These are phyloP conservation scores for Saccharomycopsis phalli DNA, from an alignment of 1,139 yeast species.

Conservation along the genomic window DNA sequence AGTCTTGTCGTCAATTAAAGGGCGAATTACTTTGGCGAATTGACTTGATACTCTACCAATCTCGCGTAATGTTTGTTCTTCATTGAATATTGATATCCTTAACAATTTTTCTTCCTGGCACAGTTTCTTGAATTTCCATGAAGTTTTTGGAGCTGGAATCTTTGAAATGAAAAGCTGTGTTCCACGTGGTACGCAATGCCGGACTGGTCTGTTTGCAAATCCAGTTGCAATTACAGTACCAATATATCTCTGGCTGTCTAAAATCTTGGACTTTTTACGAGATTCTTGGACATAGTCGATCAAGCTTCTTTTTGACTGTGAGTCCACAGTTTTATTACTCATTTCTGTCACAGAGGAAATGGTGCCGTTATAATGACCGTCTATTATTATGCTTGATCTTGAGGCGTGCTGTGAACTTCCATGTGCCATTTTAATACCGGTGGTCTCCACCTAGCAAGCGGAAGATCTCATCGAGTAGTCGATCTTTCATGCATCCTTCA, in stretches of 20 bases:
- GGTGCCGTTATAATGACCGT: too few species aligned
- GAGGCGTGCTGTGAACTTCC: too few species aligned
- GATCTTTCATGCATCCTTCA: too few species aligned
- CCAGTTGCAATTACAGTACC: not conserved
- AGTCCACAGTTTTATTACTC: too few species aligned
- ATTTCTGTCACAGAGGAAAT: too few species aligned
- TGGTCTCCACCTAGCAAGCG: too few species aligned
- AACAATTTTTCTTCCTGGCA: not conserved
- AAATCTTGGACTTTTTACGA: too few species aligned
- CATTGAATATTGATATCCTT: not conserved
- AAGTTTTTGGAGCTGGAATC: not conserved
- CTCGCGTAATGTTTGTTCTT: slow-evolving; percentile 35
- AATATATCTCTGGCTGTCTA: not conserved
- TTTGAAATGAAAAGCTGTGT: not conserved
- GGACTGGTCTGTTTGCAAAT: not conserved
- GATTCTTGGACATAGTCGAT: too few species aligned
- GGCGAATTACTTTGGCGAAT: slow-evolving; percentile 57
- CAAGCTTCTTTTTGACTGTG: too few species aligned
- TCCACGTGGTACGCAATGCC: not conserved
- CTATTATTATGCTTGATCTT: too few species aligned
- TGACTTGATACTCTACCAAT: slow-evolving; percentile 74
- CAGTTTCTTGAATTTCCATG: not conserved
- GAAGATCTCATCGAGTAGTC: too few species aligned
- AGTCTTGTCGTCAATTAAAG: slow-evolving; percentile 50
- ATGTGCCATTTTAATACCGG: too few species aligned